Conservation (phyloP, 805 yeast species). For the Lachancea quebecensis region DNA sequence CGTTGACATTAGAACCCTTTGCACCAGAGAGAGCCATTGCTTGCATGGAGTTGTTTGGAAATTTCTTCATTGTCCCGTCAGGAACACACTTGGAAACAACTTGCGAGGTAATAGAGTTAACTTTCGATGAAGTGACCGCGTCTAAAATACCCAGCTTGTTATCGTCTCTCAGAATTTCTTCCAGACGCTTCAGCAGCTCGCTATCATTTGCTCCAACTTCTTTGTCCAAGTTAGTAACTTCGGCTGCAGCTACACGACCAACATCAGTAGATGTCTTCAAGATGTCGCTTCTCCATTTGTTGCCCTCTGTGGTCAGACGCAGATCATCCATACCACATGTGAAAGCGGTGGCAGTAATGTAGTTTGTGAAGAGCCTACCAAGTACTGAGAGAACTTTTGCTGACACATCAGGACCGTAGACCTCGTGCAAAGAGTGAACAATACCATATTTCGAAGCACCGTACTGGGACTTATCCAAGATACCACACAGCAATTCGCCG, state of each 20-base stretch:
- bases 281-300: constrained; percentile 78
- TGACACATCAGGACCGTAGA: constrained; percentile 86
- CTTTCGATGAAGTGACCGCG: constrained; percentile 91
- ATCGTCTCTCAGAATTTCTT: constrained; percentile 92
- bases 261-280: constrained; percentile 68
- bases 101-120: constrained; percentile 85
- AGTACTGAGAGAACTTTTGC: constrained; percentile 87
- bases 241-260: constrained; percentile 90
- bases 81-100: constrained; percentile 95
- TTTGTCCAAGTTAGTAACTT: constrained; percentile 76
- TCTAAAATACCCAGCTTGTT: constrained; percentile 87
- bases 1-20: constrained; percentile 96
- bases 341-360: constrained; percentile 84
- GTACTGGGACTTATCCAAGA: constrained; percentile 94
- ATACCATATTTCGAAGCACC: constrained; percentile 97
- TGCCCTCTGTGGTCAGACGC: constrained; percentile 86
- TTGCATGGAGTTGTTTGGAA: constrained; percentile 97
- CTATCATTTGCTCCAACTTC: constrained; percentile 47
- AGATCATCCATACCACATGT: constrained; percentile 99
- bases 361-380: constrained; percentile 91
- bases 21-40: constrained; percentile 99
- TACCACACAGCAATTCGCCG: constrained; percentile 88
- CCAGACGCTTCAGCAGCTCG: constrained; percentile 80
- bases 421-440: constrained; percentile 93
- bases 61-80: constrained; percentile 87